Conservation (phyloP, 495 filamentous ascomycete species). For the Extremus antarcticus region DNA sequence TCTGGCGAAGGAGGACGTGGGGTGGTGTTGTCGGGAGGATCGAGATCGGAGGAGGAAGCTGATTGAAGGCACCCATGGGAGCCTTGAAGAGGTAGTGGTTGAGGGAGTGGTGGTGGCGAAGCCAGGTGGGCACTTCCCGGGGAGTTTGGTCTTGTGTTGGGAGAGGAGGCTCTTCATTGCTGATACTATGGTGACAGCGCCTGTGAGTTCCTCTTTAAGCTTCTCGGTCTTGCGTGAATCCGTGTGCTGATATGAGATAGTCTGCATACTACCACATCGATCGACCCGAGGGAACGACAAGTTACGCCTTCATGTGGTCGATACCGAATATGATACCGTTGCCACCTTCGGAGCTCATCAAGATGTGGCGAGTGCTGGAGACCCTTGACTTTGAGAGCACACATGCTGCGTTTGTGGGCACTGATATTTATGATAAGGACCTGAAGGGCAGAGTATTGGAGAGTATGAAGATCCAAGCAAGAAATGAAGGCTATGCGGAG, state of each 20-base stretch:
- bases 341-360: constrained; percentile 40
- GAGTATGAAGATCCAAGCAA: constrained; percentile 63
- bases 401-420: constrained; percentile 52
- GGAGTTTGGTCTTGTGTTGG: constrained; percentile 53
- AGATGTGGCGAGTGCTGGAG: constrained; percentile 43
- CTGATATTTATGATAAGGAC: constrained; percentile 44
- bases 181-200: constrained; percentile 59
- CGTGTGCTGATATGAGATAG: constrained; percentile 13
- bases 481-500: constrained; percentile 41
- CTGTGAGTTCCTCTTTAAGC: constrained; percentile 31
- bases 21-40: constrained; percentile 44
- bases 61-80: constrained; percentile 27
- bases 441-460: constrained; percentile 57
- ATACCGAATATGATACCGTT: constrained; percentile 75
- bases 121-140: constrained; percentile 65
- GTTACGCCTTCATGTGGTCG: constrained; percentile 66
- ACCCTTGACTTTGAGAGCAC: constrained; percentile 51
- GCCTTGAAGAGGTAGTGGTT: constrained; percentile 31
- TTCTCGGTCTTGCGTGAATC: background rate
- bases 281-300: constrained; percentile 45
- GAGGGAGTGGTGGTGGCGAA: constrained; percentile 52
- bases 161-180: constrained; percentile 52
- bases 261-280: constrained; percentile 31
- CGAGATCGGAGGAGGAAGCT: constrained; percentile 31
- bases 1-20: constrained; percentile 46